These are phyloP conservation scores for Debaryomyces psychrophilus DNA, from an alignment of 1,139 yeast species.

Conservation along the genomic window DNA sequence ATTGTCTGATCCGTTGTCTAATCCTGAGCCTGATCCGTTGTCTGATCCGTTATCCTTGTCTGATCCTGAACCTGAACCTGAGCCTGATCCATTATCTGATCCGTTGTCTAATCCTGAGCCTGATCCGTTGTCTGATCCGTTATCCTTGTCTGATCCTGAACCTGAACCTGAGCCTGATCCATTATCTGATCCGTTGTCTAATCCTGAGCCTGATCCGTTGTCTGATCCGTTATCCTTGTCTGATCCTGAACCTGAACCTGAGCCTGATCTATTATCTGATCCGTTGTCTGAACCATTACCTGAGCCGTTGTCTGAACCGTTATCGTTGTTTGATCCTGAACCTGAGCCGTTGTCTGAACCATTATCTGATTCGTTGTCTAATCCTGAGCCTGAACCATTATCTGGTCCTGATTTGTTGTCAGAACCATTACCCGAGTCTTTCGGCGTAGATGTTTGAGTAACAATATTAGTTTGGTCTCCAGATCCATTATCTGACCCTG, in stretches of 20 bases:
- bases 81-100: conserved; percentile 30
- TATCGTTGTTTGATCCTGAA: conserved; percentile 27
- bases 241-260: background rate
- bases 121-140: background rate
- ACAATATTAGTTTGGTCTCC: background rate
- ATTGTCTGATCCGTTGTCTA: background rate
- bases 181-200: background rate
- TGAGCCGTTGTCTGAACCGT: conserved; percentile 13
- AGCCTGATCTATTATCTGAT: background rate
- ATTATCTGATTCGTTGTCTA: background rate
- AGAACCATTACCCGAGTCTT: background rate
- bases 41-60: conserved; percentile 27
- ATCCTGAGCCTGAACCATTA: background rate
- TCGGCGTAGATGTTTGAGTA: background rate
- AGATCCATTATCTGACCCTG: background rate
- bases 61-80: conserved; percentile 29
- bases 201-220: background rate
- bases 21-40: background rate
- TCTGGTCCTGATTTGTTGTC: background rate
- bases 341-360: conserved; percentile 27
- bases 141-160: background rate
- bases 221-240: background rate
- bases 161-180: background rate
- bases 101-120: conserved; percentile 17
- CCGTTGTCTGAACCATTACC: background rate